phyloP scores from a whole-genome alignment of 2,329 filamentous ascomycete genomes.

The Colletotrichum sojae region DNA sequence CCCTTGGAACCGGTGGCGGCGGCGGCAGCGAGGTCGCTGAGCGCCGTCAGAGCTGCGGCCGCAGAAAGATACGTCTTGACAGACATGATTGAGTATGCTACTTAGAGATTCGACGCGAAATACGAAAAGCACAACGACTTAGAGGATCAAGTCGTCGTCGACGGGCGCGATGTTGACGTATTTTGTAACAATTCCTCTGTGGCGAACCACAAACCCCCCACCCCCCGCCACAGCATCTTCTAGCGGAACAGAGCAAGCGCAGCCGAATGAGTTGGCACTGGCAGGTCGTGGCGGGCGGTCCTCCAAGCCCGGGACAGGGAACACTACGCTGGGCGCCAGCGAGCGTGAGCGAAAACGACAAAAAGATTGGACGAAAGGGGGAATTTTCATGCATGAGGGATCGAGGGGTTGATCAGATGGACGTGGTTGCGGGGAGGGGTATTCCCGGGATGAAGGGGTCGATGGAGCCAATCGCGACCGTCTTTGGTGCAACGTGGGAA shows the following conservation, averaged over 20 bases:
- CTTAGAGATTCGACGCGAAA: not conserved
- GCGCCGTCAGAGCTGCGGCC: not conserved
- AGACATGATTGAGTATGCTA: not conserved
- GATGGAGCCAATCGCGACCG: slow-evolving; percentile 15
- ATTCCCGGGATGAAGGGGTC: not conserved
- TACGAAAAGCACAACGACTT: not conserved
- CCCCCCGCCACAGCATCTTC: not conserved
- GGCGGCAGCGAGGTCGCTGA: slow-evolving; percentile 1
- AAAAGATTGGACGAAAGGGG: slow-evolving; percentile 21
- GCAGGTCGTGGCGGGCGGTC: slow-evolving; percentile 21
- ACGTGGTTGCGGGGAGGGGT: slow-evolving; percentile 4
- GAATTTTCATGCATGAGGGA: slow-evolving; percentile 8
- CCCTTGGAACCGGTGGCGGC: not conserved
- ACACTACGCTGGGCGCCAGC: not conserved
- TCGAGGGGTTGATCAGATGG: slow-evolving; percentile 6
- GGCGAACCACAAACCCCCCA: slow-evolving; percentile 12
- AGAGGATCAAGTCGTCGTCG: not conserved
- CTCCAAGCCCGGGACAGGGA: not conserved
- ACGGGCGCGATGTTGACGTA: slow-evolving; percentile 2
- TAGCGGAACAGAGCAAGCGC: not conserved
- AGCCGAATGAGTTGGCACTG: slow-evolving; percentile 3
- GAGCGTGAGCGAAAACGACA: slow-evolving; percentile 4
- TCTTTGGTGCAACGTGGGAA: slow-evolving; percentile 15
- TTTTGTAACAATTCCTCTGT: slow-evolving; percentile 21
- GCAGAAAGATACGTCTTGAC: not conserved